Evolutionary conservation across 2,329 filamentous ascomycete genomes (phyloP).

Genomic region (Penicillium brasilianum): DNA sequence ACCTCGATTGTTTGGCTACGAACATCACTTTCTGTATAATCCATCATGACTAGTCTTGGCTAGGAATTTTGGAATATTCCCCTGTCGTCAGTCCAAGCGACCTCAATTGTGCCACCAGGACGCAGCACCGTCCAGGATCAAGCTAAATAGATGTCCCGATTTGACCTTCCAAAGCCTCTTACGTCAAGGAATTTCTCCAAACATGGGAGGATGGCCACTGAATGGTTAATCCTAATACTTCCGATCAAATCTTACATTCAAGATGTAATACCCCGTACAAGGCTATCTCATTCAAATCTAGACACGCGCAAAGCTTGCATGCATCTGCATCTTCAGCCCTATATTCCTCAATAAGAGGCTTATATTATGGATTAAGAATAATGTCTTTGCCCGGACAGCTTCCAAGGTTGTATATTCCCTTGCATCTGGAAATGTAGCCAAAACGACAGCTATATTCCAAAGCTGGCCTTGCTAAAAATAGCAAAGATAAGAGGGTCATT

Average conservation of each 20-base stretch:
- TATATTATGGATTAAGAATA: too few relatives aligned
- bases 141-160: neutral
- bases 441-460: neutral
- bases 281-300: neutral
- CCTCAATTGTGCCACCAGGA: neutral
- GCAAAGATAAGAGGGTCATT: neutral
- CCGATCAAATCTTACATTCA: neutral
- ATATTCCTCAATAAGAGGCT: neutral
- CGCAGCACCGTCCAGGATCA: neutral
- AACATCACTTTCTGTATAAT: neutral
- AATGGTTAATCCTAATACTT: neutral
- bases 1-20: neutral
- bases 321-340: neutral
- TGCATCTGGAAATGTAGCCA: neutral
- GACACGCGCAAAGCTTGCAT: neutral
- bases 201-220: neutral
- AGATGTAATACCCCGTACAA: neutral
- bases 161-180: neutral
- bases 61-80: too few relatives aligned
- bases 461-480: neutral
- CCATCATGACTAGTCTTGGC: too few relatives aligned
- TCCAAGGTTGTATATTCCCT: too few relatives aligned
- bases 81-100: neutral
- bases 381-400: too few relatives aligned
- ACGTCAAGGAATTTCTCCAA: neutral